These are phyloP conservation scores for Cutaneotrichosporon sp. DNA, from an alignment of 1,284 basidiomycete species.

Conservation along the genomic window DNA sequence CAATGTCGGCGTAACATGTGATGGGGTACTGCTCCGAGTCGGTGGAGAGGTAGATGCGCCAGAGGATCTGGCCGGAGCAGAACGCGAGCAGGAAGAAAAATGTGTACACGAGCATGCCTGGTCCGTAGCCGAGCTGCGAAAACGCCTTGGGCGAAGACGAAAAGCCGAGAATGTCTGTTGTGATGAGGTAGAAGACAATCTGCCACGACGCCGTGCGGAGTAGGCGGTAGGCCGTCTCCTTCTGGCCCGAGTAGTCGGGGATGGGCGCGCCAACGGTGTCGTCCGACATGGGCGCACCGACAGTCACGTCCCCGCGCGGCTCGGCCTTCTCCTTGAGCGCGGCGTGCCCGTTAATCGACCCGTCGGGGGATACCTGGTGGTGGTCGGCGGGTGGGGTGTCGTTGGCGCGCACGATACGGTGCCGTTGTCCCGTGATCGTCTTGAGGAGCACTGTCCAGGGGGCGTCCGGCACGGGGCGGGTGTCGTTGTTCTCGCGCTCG, in stretches of 20 bases:
- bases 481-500: constrained; percentile 6
- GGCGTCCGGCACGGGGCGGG: constrained; percentile 14
- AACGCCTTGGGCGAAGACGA: constrained; percentile 39
- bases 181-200: constrained; percentile 19
- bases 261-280: too few relatives aligned
- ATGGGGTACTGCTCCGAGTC: constrained; percentile 18
- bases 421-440: not conserved
- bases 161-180: constrained; percentile 35
- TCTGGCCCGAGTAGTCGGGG: not conserved
- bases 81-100: constrained; percentile 15
- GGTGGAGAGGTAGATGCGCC: constrained; percentile 17
- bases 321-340: not conserved
- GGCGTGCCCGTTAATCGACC: not conserved
- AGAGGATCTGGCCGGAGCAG: constrained; percentile 17
- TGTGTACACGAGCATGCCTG: constrained; percentile 25
- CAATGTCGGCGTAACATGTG: constrained; percentile 17
- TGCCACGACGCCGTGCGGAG: constrained; percentile 16
- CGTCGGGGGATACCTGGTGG: not conserved
- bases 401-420: constrained; percentile 1
- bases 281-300: not conserved
- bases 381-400: not conserved
- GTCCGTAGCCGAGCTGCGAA: constrained; percentile 23
- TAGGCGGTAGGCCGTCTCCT: constrained; percentile 7
- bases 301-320: not conserved
- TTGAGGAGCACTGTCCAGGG: constrained; percentile 11